Evolutionary conservation across 257 asterid species (phyloP), one percentile per base, ranked within the genome.

Genomic region (Thymus mandschuricus): DNA sequence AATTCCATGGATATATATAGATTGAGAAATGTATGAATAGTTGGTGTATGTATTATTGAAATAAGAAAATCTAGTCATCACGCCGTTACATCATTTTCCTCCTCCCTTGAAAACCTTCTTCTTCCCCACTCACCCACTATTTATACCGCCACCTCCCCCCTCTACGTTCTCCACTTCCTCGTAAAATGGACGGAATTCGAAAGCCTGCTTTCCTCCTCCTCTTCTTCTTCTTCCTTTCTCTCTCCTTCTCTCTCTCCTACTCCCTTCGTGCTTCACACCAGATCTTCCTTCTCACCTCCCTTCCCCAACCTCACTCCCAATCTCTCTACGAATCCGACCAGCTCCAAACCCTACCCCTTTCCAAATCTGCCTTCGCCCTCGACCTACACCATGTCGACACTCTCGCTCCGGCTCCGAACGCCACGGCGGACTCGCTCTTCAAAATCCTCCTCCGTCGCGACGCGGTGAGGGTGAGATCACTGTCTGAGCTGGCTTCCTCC

Each of bases 361-460:
- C 76, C 3, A 27, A 68, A 15, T n/a, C 76, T 27, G 13, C 8
- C 9, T 76, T 89, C 62, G 82, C 86, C 0, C 11, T 83, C 1
- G 76, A 78, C 70, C 35, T 92, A 21, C 92, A 86, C 72, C 96
- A 86, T 28, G 81, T 92, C 0, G 98, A 92, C 75, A 58, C 40
- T 5, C 84, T 87, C 10, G 63, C 79, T 1, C 72, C 82, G n/a
- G 60, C 80, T 45, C 35, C 51, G 27, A 73, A 82, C 63, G 55
- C 83, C 6, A 81, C 94, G 41, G 89, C 92, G 4, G 81, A 85
- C 1, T 71, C 88, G 29, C 82, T 92, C 52, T 89, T 92, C 82
- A 55, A 64, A 0, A 83, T 77, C 72, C 94, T 94, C 1, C 90
- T 92, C 63, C 78, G 34, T 6, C 91, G 98, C 3, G 97, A 90